Evolutionary conservation across 306 rosid genomes (phyloP).

Genomic region (Cucumis sativus): DNA sequence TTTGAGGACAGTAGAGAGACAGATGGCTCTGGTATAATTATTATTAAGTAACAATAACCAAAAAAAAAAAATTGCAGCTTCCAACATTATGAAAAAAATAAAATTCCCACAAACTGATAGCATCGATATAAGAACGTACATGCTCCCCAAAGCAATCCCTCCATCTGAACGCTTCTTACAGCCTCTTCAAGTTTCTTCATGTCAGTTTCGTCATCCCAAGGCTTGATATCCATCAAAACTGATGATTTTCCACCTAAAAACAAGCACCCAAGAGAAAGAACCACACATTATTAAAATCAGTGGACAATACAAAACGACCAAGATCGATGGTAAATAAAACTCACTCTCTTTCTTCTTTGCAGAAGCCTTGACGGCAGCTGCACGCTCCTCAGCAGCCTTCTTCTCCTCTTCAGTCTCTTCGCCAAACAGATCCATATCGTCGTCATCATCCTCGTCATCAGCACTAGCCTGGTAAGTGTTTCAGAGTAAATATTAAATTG

Average conservation of each 20-base stretch:
- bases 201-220: conserved; percentile 97
- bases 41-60: not conserved
- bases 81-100: not conserved
- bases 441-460: not conserved
- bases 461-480: conserved; percentile 12
- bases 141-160: conserved; percentile 82
- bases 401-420: conserved; percentile 97
- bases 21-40: not conserved
- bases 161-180: conserved; percentile 56
- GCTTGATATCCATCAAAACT: conserved; percentile 79
- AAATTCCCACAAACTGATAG: not conserved
- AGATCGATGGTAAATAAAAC: conserved; percentile 2
- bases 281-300: not conserved
- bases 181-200: conserved; percentile 89
- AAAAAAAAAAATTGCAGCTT: not conserved
- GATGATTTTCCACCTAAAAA: conserved; percentile 76
- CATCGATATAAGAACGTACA: conserved; percentile 35
- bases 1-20: not conserved
- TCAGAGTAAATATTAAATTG: not conserved
- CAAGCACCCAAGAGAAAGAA: not conserved
- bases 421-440: conserved; percentile 57
- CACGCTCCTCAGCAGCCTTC: conserved; percentile 86
- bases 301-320: not conserved
- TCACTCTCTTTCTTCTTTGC: conserved; percentile 70
- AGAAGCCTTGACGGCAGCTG: conserved; percentile 71